A percentile compares a stretch with the other conserved stretches of the same genome.
Evolutionary conservation across 2,329 filamentous ascomycete species (phyloP).

Genomic region (Elsinoe australis): DNA sequence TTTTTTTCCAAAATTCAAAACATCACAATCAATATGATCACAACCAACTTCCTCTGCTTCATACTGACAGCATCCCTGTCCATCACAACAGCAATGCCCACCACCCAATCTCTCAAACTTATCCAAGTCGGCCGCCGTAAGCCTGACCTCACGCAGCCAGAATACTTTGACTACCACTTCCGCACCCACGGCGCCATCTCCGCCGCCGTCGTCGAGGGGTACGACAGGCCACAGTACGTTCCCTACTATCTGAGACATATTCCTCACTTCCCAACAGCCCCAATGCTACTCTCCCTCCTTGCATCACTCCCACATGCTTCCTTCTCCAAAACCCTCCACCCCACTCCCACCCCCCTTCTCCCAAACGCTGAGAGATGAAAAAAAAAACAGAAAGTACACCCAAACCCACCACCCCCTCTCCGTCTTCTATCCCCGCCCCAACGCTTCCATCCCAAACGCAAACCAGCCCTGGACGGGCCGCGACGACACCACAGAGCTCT

Average conservation of each 20-base stretch:
- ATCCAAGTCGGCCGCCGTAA: slow-evolving; percentile 5
- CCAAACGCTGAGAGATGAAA: not conserved
- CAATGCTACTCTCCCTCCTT: not conserved
- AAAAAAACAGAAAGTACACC: slow-evolving; percentile 7
- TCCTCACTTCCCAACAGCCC: no score
- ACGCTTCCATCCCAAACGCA: not conserved
- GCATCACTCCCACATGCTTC: no score
- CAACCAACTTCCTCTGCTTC: no score
- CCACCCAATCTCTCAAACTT: not conserved
- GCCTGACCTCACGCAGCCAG: slow-evolving; percentile 3
- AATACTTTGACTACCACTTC: slow-evolving; percentile 6
- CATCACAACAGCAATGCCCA: no score
- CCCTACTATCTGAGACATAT: not conserved
- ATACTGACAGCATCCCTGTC: no score
- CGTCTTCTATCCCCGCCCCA: not conserved
- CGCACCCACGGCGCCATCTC: not conserved
- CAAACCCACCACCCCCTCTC: slow-evolving; percentile 3
- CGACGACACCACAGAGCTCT: slow-evolving; percentile 8
- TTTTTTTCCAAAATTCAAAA: no score
- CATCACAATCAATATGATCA: no score
- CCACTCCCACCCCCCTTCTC: not conserved
- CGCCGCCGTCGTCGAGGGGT: not conserved
- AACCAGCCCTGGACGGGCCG: not conserved
- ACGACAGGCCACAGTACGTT: not conserved
- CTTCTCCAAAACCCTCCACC: not conserved